Conservation (phyloP, 208 protist species). For the Porcisia deanei region DNA sequence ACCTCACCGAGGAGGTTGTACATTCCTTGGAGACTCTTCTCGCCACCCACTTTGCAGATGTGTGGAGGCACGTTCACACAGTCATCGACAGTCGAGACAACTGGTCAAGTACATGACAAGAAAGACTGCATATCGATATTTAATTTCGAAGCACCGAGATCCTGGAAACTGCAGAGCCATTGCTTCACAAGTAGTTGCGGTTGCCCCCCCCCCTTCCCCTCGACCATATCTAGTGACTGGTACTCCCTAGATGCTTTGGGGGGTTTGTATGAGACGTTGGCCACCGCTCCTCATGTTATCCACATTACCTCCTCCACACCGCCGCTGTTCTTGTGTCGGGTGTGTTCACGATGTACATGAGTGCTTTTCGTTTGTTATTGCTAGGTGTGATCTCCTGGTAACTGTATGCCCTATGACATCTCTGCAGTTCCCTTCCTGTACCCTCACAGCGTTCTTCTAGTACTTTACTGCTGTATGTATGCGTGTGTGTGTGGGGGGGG, state of each 20-base stretch:
- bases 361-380: not conserved
- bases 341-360: not conserved
- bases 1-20: constrained; percentile 16
- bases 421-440: not conserved
- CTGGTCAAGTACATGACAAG: not conserved
- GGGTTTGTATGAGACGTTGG: no score
- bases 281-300: no score
- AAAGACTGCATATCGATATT: no score
- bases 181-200: no score
- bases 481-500: not conserved
- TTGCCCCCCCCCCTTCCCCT: no score
- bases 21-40: constrained; percentile 4
- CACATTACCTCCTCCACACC: not conserved
- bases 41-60: constrained; percentile 12
- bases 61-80: constrained; percentile 3
- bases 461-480: not conserved
- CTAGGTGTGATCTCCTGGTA: not conserved
- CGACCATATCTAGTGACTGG: no score
- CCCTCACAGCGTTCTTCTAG: not conserved
- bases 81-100: not conserved
- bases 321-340: not conserved
- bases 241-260: no score
- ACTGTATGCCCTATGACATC: no score
- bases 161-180: no score
- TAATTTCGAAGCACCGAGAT: no score